Evolutionary conservation across 75 land plant genomes (phyloP).

Genomic region (Picea sitchensis): DNA sequence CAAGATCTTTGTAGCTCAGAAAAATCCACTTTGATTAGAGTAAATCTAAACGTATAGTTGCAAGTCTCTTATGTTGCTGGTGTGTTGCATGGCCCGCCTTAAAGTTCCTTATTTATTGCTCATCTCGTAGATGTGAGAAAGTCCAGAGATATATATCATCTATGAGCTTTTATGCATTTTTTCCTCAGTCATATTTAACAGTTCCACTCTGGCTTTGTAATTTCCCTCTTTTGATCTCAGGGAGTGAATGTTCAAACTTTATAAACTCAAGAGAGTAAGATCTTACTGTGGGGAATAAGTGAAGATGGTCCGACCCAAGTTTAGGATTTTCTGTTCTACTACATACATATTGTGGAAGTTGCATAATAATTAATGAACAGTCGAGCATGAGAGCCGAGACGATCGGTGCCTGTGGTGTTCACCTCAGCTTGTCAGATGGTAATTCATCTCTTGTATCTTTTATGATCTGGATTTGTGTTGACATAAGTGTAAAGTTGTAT

Average conservation of each 20-base stretch:
- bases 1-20: too few relatives aligned
- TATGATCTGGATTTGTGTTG: too few relatives aligned
- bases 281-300: conserved; percentile 7
- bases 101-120: neutral
- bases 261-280: neutral
- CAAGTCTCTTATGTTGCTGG: neutral
- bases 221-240: neutral
- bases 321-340: neutral
- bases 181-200: neutral
- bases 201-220: neutral
- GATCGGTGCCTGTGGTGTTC: too few relatives aligned
- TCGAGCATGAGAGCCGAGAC: too few relatives aligned
- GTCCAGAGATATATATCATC: neutral
- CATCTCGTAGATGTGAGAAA: neutral
- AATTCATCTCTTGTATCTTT: too few relatives aligned
- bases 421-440: too few relatives aligned
- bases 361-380: neutral
- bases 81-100: neutral
- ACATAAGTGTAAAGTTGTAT: too few relatives aligned
- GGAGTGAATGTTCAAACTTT: neutral
- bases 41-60: neutral
- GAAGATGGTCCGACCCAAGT: neutral
- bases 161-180: neutral
- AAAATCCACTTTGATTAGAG: neutral
- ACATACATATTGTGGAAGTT: neutral